These are phyloP conservation scores for Chaetomium globosum DNA, from an alignment of 2,329 filamentous ascomycete species.

Conservation along the genomic window DNA sequence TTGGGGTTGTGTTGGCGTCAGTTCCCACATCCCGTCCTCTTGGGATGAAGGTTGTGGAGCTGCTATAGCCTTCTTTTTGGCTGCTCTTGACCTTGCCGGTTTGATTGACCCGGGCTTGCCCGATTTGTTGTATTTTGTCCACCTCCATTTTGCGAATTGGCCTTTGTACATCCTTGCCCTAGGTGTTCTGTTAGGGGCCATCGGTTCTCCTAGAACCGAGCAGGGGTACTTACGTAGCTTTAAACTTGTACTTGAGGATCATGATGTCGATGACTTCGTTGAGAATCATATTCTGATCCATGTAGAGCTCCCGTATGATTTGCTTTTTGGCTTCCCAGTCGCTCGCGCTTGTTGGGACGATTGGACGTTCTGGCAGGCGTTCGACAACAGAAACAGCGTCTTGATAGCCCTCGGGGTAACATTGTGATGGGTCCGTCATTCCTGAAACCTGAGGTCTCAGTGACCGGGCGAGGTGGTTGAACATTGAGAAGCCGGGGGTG, in stretches of 20 bases:
- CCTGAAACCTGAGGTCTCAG: neutral
- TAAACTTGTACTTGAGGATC: conserved; percentile 34
- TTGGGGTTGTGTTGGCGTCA: neutral
- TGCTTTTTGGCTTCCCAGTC: conserved; percentile 36
- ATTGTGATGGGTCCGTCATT: neutral
- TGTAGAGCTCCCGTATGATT: conserved; percentile 34
- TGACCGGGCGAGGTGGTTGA: too few relatives aligned
- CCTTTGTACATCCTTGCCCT: conserved; percentile 40
- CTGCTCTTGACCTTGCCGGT: conserved; percentile 14
- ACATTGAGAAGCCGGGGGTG: neutral
- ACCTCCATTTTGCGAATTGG: conserved; percentile 38
- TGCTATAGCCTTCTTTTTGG: conserved; percentile 6
- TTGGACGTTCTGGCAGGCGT: conserved; percentile 16
- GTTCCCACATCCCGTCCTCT: neutral
- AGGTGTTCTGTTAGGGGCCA: neutral
- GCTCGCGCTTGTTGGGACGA: conserved; percentile 30
- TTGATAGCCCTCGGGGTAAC: neutral
- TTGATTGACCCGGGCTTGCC: conserved; percentile 23
- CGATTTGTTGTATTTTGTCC: conserved; percentile 38
- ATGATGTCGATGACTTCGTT: conserved; percentile 38
- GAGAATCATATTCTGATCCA: conserved; percentile 35
- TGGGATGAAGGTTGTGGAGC: neutral
- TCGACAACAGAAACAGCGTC: neutral
- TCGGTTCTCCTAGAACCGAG: neutral
- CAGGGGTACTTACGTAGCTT: conserved; percentile 32